Conservation (phyloP, 495 filamentous ascomycete species). For the Recurvomyces mirabilis region DNA sequence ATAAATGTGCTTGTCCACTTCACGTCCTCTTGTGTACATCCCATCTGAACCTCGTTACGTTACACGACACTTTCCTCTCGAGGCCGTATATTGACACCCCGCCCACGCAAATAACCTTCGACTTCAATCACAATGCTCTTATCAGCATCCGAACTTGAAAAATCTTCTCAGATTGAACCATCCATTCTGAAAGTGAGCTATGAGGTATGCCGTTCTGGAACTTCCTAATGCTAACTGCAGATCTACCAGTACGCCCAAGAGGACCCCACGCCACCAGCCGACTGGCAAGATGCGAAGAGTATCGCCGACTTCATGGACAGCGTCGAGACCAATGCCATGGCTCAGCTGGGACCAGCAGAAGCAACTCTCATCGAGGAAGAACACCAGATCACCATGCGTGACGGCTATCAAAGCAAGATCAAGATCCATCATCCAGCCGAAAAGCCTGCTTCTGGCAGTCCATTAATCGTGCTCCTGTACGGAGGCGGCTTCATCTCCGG, state of each 20-base stretch:
- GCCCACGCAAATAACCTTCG: too few relatives aligned
- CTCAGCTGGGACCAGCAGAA: constrained; percentile 4
- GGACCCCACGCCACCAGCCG: not conserved
- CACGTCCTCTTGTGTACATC: too few relatives aligned
- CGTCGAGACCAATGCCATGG: not conserved
- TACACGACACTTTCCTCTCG: too few relatives aligned
- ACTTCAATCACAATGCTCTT: too few relatives aligned
- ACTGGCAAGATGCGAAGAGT: constrained; percentile 1
- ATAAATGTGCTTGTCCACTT: too few relatives aligned
- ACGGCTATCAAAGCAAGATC: constrained; percentile 29
- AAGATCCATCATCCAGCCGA: constrained; percentile 24
- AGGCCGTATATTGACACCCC: too few relatives aligned
- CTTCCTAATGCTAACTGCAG: too few relatives aligned
- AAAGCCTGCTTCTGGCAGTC: constrained; percentile 26
- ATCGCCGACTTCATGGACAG: not conserved
- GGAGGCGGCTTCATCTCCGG: constrained; percentile 39
- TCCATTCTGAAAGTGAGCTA: constrained; percentile 5
- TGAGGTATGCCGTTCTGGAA: constrained; percentile 4
- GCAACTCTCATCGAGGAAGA: constrained; percentile 14
- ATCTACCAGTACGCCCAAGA: constrained; percentile 2
- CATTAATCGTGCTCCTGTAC: constrained; percentile 35
- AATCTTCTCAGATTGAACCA: constrained; percentile 2
- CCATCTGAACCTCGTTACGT: too few relatives aligned
- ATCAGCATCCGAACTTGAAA: too few relatives aligned
- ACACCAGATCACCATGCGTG: constrained; percentile 31